Conservation (phyloP, 2,329 filamentous ascomycete genomes). For the Neopestalotiopsis clavispora region DNA sequence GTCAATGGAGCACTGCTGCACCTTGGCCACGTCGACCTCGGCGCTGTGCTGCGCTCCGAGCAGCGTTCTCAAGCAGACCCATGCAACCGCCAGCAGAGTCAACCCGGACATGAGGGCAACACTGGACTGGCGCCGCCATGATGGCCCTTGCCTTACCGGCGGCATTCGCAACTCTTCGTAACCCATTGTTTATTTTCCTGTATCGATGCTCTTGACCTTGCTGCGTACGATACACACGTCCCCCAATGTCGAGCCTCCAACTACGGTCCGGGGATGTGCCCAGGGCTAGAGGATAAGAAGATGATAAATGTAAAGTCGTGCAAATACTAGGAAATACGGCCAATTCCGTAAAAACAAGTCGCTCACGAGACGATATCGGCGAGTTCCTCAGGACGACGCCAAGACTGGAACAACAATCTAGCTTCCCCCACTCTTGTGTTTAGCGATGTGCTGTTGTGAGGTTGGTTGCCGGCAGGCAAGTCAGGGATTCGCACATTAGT, state of each 20-base stretch:
- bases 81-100: not conserved
- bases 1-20: conserved; percentile 53
- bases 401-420: not conserved
- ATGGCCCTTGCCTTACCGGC: not conserved
- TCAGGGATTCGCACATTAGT: not conserved
- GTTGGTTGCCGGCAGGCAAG: not conserved
- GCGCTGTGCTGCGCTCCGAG: not conserved
- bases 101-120: not conserved
- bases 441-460: not conserved
- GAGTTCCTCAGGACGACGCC: not conserved
- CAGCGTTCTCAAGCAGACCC: not conserved
- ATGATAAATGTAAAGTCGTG: not conserved
- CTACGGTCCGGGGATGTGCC: not conserved
- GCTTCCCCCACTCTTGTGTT: not conserved
- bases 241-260: not conserved
- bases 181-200: not conserved
- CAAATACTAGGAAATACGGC: not conserved
- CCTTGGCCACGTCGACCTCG: conserved; percentile 18
- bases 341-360: not conserved
- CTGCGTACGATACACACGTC: not conserved
- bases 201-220: not conserved
- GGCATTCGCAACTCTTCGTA: not conserved
- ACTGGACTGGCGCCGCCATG: not conserved
- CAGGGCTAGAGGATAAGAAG: not conserved
- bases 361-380: not conserved